Evolutionary conservation across 2,329 filamentous ascomycete genomes (phyloP), one percentile per base, ranked within the genome.

Genomic region (Talaromyces sp.): DNA sequence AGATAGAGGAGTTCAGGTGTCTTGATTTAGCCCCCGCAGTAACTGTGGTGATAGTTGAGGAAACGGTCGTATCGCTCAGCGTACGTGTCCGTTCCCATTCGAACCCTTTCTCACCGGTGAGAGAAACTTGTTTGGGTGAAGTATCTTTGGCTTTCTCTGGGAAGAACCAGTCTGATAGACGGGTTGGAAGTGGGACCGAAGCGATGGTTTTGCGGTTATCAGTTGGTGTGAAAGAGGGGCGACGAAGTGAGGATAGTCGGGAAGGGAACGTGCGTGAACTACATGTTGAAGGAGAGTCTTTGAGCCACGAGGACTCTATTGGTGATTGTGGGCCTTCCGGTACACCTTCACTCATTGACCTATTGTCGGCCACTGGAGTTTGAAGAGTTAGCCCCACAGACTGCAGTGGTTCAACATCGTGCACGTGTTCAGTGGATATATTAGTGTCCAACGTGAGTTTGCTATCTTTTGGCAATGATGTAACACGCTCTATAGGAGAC

Each of bases 11-110:
- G 22, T 65, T 70, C 10, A 44, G 47, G 2, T 49, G 43, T 8
- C 55, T 51, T 13, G 55, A 51, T 36, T 51, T 58, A 7, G 55
- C 46, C 14, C 52, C 49, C 2, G 54, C 60, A 2, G 58, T 65
- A 24, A 62, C 57, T 43, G 62, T 65, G 13, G 57, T 64, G n/a
- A 62, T 59, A 14, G 62, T 62, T 1, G 69, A 71, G 19, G 61
- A 61, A 36, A 70, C 39, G 2, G 72, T 74, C 6, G 70, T 71
- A 14, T 67, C 69, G 48, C 72, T 75, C 14, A 72, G 43, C 1
- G 68, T 73, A 22, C 69, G 71, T 45, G 63, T 60, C 42, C 62
- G 64, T 30, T 67, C 63, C 58, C 65, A 60, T n/a, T 47, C 48
- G 16, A 62, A 64, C 11, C 51, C 58, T 20, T 58, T 58, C n/a